These are phyloP conservation scores for Nakazawaea wyomingensis DNA, from an alignment of 805 yeast genomes.

Conservation along the genomic window DNA sequence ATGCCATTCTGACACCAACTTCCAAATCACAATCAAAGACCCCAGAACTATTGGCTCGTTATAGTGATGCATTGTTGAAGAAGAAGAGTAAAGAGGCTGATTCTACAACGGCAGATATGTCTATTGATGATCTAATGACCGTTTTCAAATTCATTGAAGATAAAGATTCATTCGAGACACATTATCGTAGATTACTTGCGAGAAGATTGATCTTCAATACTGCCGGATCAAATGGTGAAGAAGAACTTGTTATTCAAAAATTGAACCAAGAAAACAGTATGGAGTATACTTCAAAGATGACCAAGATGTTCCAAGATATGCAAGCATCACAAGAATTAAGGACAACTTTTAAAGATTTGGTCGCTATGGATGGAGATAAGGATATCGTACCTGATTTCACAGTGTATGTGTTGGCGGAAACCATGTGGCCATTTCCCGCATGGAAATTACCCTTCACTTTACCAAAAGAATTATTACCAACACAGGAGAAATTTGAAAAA, in stretches of 20 bases:
- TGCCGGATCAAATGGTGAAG: conserved; percentile 56
- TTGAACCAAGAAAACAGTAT: conserved; percentile 84
- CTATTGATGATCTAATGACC: conserved; percentile 79
- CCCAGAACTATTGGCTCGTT: conserved; percentile 87
- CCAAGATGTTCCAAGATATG: conserved; percentile 95
- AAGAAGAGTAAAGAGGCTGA: conserved; percentile 68
- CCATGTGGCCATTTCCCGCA: conserved; percentile 76
- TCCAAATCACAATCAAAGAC: conserved; percentile 66
- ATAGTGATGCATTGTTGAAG: conserved; percentile 77
- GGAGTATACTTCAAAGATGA: conserved; percentile 90
- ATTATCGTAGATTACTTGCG: conserved; percentile 85
- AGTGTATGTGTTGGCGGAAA: conserved; percentile 78
- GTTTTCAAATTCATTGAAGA: conserved; percentile 86
- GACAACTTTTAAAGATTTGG: conserved; percentile 44
- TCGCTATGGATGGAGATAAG: conserved; percentile 29
- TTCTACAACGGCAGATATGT: conserved; percentile 53
- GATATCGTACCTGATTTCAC: conserved; percentile 48
- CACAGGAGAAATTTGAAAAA: conserved; percentile 62
- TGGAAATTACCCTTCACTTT: conserved; percentile 47
- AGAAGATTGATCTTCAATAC: conserved; percentile 61
- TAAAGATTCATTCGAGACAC: conserved; percentile 91
- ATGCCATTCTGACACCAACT: conserved; percentile 69
- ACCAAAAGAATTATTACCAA: conserved; percentile 60
- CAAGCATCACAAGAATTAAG: conserved; percentile 76
- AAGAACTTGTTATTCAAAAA: conserved; percentile 77